Evolutionary conservation across 106 monocot species (phyloP), one percentile per base, ranked within the genome.

Genomic region (Allium sativum): DNA sequence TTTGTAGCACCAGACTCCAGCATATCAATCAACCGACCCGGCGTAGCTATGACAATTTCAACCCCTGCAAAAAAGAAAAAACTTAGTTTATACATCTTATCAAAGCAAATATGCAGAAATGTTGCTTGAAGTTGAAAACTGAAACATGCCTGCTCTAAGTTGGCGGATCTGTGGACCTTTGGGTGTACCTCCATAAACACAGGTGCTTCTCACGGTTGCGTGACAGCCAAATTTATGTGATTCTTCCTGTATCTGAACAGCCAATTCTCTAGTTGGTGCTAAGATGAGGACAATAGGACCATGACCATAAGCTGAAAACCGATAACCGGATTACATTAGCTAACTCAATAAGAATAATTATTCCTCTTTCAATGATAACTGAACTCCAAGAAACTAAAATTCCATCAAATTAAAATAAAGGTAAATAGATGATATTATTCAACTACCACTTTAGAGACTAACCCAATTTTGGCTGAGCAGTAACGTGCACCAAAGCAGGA

Each of bases 231-330:
- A 90, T 66, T 96, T 96, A n/a, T 44, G 31, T 64, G 87, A 69
- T 90, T 90, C 87, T 82, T 82, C 87, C 59, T 96, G 95, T 74
- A 96, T 96, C 66, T 96, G 95, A 71, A 96, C 87, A 69, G 95
- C 95, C 59, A 96, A 61, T 76, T 90, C 95, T 68, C 95, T 81
- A 63, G 95, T 96, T 20, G 95, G 95, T 48, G 95, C 95, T 53
- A 96, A 68, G 20, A 96, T 59, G 19, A 96, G 42, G 40, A 90
- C 82, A 52, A 96, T 79, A 18, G 95, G 95, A 31, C 95, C 95
- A 46, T 96, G 87, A 61, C 90, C 87, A 58, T 75, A 54, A 52
- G 67, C 95, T 96, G n/a, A n/a, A n/a, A n/a, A n/a, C n/a, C n/a
- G n/a, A n/a, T n/a, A n/a, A n/a, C n/a, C n/a, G 72, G 12, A 70